phyloP scores from a whole-genome alignment of 768 basidiomycete genomes.

The Xanthoconium stramineum region DNA sequence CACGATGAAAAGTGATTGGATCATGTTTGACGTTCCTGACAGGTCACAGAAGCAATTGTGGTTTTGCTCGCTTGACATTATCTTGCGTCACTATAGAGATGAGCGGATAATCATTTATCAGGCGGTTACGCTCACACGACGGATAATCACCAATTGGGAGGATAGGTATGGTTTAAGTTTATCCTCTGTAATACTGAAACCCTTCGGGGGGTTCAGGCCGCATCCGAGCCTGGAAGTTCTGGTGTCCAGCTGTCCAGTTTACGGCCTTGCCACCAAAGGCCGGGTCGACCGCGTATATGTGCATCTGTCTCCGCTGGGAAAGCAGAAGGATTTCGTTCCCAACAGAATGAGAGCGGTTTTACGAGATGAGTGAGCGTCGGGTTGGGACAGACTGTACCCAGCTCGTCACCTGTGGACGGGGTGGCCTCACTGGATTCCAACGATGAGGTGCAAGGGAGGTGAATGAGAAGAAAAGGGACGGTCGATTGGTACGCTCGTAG shows the following conservation, averaged over 20 bases:
- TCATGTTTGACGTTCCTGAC: no score
- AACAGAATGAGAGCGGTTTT: constrained; percentile 18
- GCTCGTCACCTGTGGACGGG: neutral
- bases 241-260: constrained; percentile 23
- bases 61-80: neutral
- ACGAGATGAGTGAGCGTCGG: constrained; percentile 20
- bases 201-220: neutral
- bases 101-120: no score
- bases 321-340: constrained; percentile 18
- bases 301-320: neutral
- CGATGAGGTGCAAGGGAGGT: constrained; percentile 52
- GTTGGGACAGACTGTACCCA: constrained; percentile 21
- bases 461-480: constrained; percentile 76
- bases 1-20: no score
- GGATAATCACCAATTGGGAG: neutral
- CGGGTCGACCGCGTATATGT: constrained; percentile 31
- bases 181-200: neutral
- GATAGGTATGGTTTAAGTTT: neutral
- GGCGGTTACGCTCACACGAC: neutral
- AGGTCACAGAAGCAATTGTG: no score
- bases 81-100: neutral
- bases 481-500: constrained; percentile 70
- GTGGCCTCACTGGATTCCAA: neutral
- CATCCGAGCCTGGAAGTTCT: neutral
- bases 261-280: constrained; percentile 38